phyloP scores from a whole-genome alignment of 1,284 basidiomycete species.

The Apiotrichum siamense region DNA sequence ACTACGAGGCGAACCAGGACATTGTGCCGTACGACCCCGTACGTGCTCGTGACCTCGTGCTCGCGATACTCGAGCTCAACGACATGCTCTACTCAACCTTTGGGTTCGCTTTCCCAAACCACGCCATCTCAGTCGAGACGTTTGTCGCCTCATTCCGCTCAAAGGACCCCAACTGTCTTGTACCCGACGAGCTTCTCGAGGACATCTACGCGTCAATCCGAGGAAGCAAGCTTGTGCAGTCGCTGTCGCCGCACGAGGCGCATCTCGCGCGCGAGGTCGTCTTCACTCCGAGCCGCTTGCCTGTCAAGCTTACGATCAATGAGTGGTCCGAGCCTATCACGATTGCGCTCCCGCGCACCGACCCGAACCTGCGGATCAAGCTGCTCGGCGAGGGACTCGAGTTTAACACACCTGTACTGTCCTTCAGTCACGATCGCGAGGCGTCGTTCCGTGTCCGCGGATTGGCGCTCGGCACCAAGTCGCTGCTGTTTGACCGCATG shows the following conservation, averaged over 20 bases:
- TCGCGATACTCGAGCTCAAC: slow-evolving; percentile 67
- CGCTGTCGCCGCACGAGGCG: slow-evolving; percentile 51
- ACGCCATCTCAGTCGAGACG: slow-evolving; percentile 59
- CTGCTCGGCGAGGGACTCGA: slow-evolving; percentile 75
- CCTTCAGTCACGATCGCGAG: slow-evolving; percentile 64
- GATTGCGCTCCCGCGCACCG: slow-evolving; percentile 71
- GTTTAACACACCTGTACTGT: slow-evolving; percentile 76
- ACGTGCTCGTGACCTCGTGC: slow-evolving; percentile 67
- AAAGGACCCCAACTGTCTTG: slow-evolving; percentile 61
- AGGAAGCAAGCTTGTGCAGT: slow-evolving; percentile 65
- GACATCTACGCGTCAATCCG: slow-evolving; percentile 71
- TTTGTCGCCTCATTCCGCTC: slow-evolving; percentile 73
- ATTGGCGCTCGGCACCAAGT: slow-evolving; percentile 68
- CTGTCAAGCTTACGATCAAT: slow-evolving; percentile 71
- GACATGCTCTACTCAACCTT: slow-evolving; percentile 43
- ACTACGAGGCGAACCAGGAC: slow-evolving; percentile 80
- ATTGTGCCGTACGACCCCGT: slow-evolving; percentile 71
- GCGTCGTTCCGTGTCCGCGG: slow-evolving; percentile 84
- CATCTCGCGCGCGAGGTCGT: slow-evolving; percentile 49
- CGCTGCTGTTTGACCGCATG: slow-evolving; percentile 69
- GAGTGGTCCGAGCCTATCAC: slow-evolving; percentile 77
- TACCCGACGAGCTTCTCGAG: slow-evolving; percentile 66
- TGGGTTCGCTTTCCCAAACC: slow-evolving; percentile 58
- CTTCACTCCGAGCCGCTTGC: slow-evolving; percentile 63
- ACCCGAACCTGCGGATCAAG: slow-evolving; percentile 69